These are phyloP conservation scores for Hymenoscyphus fraxineus DNA, from an alignment of 2,329 filamentous ascomycete species.

Conservation along the genomic window DNA sequence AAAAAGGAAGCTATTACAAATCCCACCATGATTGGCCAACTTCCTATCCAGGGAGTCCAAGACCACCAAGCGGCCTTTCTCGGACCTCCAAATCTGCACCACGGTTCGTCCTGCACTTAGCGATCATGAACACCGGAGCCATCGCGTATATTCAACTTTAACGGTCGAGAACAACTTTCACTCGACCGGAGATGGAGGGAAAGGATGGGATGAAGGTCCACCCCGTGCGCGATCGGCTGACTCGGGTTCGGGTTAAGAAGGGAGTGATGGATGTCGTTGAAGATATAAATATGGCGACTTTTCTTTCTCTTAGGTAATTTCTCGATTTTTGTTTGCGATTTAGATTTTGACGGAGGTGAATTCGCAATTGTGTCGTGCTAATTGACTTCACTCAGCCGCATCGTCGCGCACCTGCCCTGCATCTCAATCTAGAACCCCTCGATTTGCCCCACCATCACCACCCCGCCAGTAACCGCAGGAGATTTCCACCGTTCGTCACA, in stretches of 20 bases:
- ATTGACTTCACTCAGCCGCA: background rate
- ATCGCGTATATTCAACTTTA: conserved; percentile 28
- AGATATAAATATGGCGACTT: background rate
- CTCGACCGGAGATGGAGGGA: conserved; percentile 3
- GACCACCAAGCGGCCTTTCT: conserved; percentile 15
- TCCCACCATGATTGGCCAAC: conserved; percentile 18
- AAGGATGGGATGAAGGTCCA: background rate
- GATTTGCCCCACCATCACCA: background rate
- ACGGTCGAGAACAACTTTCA: conserved; percentile 16
- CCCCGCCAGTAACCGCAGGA: background rate
- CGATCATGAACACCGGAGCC: conserved; percentile 4
- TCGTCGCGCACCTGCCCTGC: background rate
- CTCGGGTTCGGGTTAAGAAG: background rate
- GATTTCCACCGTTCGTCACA: background rate
- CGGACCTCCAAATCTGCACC: conserved; percentile 8
- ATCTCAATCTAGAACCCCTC: background rate
- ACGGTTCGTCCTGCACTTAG: conserved; percentile 22
- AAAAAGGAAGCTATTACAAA: conserved; percentile 20
- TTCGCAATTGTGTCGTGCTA: background rate
- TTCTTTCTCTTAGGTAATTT: background rate
- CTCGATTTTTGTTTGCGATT: background rate
- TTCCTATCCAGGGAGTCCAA: conserved; percentile 18
- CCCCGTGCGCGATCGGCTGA: background rate
- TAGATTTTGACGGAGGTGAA: background rate
- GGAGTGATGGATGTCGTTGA: background rate